phyloP scores from a whole-genome alignment of 2,329 filamentous ascomycete species.

The Talaromyces islandicus region DNA sequence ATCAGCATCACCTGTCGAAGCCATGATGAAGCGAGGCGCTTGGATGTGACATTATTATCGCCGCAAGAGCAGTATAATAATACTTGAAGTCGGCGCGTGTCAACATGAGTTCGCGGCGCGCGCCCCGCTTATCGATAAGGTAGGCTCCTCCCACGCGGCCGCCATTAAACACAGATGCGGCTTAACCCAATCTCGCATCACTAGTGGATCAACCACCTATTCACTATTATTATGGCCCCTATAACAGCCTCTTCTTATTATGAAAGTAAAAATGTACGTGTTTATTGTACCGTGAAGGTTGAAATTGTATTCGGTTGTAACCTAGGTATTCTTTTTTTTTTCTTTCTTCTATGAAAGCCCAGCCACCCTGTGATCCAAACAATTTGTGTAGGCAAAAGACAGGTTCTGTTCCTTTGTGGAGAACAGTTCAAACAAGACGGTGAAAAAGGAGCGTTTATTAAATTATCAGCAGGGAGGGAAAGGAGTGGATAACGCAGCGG shows the following conservation, averaged over 20 bases:
- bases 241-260: background rate
- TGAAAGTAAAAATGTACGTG: background rate
- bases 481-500: background rate
- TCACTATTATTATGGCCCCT: background rate
- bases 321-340: background rate
- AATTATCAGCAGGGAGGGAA: background rate
- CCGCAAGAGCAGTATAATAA: background rate
- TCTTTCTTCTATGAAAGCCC: background rate
- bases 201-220: background rate
- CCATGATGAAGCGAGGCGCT: background rate
- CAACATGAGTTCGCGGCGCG: background rate
- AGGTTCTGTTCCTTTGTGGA: background rate
- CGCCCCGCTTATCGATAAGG: constrained; percentile 5
- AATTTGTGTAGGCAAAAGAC: background rate
- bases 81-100: constrained; percentile 1
- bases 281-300: background rate
- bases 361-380: background rate
- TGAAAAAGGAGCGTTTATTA: background rate
- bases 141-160: background rate
- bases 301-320: background rate
- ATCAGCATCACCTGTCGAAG: background rate
- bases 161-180: background rate
- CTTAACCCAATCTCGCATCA: background rate
- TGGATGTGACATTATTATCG: background rate
- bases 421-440: background rate